These are phyloP conservation scores for Anthracocystis setariae DNA, from an alignment of 1,284 basidiomycete species.

Conservation along the genomic window DNA sequence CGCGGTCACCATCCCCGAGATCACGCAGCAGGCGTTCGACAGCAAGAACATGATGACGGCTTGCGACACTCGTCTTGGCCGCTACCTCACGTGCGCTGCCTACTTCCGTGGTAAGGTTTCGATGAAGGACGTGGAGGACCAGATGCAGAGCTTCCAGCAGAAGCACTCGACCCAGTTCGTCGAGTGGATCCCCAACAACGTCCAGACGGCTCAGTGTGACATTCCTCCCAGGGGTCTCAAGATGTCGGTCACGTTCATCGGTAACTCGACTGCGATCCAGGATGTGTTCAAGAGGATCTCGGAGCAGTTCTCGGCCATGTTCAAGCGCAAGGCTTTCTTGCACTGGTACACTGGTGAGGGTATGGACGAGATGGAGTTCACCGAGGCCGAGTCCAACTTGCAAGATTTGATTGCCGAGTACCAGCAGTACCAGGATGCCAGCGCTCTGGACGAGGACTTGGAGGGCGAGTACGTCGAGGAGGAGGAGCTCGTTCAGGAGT, in stretches of 20 bases:
- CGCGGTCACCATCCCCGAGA: slow-evolving; percentile 64
- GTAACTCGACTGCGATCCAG: slow-evolving; percentile 68
- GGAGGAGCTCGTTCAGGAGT: slow-evolving; percentile 54
- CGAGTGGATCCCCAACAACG: slow-evolving; percentile 68
- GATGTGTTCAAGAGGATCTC: slow-evolving; percentile 67
- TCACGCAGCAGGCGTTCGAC: slow-evolving; percentile 65
- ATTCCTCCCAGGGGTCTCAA: slow-evolving; percentile 65
- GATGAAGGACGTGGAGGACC: slow-evolving; percentile 70
- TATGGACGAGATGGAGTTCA: slow-evolving; percentile 69
- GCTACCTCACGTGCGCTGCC: slow-evolving; percentile 70
- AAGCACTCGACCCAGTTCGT: slow-evolving; percentile 65
- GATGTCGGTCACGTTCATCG: slow-evolving; percentile 68
- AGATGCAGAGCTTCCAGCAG: slow-evolving; percentile 66
- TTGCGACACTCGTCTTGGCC: slow-evolving; percentile 75
- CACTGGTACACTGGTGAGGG: slow-evolving; percentile 69
- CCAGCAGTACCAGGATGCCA: slow-evolving; percentile 69
- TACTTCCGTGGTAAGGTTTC: slow-evolving; percentile 66
- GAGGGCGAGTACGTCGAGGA: slow-evolving; percentile 62
- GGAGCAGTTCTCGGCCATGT: slow-evolving; percentile 67
- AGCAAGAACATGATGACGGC: slow-evolving; percentile 73
- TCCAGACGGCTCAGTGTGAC: slow-evolving; percentile 66
- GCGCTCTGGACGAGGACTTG: slow-evolving; percentile 69
- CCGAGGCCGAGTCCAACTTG: slow-evolving; percentile 68
- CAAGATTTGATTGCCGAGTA: slow-evolving; percentile 69
- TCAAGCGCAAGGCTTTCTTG: slow-evolving; percentile 68